Conservation (phyloP, 2,329 filamentous ascomycete species). For the Plectosphaerella sp. region DNA sequence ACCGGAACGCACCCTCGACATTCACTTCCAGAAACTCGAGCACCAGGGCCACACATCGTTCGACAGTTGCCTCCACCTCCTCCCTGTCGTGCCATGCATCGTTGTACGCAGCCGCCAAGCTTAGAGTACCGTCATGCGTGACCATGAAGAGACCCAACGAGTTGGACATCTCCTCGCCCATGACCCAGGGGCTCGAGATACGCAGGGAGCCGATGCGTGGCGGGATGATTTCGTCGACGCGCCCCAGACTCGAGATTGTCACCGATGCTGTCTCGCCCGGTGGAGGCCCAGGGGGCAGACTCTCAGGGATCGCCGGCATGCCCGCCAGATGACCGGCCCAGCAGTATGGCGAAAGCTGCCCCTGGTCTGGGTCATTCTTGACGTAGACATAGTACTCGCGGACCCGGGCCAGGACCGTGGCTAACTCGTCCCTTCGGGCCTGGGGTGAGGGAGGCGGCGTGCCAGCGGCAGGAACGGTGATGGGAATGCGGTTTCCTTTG, state of each 20-base stretch:
- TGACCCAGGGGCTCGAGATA: conserved; percentile 32
- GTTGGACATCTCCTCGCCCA: conserved; percentile 34
- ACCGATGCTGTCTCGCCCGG: conserved; percentile 17
- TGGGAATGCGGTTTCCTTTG: conserved; percentile 13
- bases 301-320: conserved; percentile 4
- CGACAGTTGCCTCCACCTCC: neutral
- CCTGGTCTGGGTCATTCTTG: conserved; percentile 20
- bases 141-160: conserved; percentile 29
- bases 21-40: too few relatives aligned
- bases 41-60: too few relatives aligned
- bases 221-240: conserved; percentile 24
- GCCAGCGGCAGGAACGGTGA: conserved; percentile 7
- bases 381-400: conserved; percentile 18
- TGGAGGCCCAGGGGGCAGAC: conserved; percentile 11
- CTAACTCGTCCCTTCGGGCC: conserved; percentile 14
- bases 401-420: conserved; percentile 10
- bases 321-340: conserved; percentile 9
- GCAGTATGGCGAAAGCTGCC: conserved; percentile 14
- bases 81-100: conserved; percentile 29
- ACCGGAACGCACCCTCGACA: too few relatives aligned
- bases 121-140: conserved; percentile 26
- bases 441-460: neutral
- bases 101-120: conserved; percentile 33
- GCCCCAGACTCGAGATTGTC: conserved; percentile 24
- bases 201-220: conserved; percentile 17